Evolutionary conservation across 768 basidiomycete species (phyloP).

Genomic region (Termitomyces sp.): DNA sequence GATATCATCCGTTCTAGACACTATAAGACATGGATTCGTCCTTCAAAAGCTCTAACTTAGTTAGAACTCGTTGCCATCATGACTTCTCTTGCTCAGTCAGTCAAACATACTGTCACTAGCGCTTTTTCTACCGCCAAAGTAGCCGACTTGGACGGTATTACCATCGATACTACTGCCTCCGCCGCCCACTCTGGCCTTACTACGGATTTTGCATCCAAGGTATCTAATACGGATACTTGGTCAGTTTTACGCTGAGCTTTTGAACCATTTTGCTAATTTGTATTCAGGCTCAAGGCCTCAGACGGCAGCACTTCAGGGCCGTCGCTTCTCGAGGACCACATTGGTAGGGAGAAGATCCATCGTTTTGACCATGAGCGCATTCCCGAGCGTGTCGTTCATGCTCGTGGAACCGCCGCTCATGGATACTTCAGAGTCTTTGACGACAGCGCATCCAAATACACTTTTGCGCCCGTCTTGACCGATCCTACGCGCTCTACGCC

Average conservation of each 20-base stretch:
- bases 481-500: conserved; percentile 71
- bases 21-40: background rate
- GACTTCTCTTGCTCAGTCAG: background rate
- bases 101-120: background rate
- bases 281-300: conserved; percentile 47
- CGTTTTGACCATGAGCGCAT: conserved; percentile 85
- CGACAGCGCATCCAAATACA: conserved; percentile 64
- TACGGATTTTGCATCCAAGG: conserved; percentile 56
- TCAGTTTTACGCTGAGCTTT: conserved; percentile 17
- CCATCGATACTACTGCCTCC: conserved; percentile 6
- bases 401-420: conserved; percentile 75
- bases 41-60: background rate
- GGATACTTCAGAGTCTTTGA: conserved; percentile 78
- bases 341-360: conserved; percentile 69
- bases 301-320: conserved; percentile 52
- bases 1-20: background rate
- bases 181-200: conserved; percentile 31
- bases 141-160: background rate
- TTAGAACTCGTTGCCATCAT: background rate
- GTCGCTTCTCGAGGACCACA: conserved; percentile 72
- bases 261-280: background rate
- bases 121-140: background rate
- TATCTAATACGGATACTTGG: conserved; percentile 67
- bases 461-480: conserved; percentile 64
- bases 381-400: conserved; percentile 75